These are phyloP conservation scores for Discostella pseudostelligera DNA, from an alignment of 108 stramenopile genomes.

Conservation along the genomic window DNA sequence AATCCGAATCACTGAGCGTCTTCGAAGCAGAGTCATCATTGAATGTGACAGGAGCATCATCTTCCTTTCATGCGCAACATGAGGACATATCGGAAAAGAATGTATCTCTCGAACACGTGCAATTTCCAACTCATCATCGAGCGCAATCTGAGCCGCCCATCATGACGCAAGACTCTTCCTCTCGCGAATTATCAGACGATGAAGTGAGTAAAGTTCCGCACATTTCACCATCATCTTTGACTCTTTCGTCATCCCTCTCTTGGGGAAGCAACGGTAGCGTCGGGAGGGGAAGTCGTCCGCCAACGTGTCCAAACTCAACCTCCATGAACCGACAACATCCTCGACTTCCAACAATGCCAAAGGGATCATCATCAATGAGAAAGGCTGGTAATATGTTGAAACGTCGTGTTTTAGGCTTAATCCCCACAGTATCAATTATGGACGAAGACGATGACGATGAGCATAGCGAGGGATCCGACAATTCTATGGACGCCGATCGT, in stretches of 20 bases:
- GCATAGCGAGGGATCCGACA: not conserved
- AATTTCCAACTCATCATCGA: too few species aligned
- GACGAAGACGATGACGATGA: slow-evolving; percentile 8
- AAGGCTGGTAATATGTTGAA: slow-evolving; percentile 23
- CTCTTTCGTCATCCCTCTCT: slow-evolving; percentile 25
- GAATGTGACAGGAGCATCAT: too few species aligned
- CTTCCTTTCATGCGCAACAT: too few species aligned
- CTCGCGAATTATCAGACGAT: slow-evolving; percentile 3
- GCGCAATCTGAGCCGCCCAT: too few species aligned
- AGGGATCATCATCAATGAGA: slow-evolving; percentile 17
- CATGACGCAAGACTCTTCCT: not conserved
- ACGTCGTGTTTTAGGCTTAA: slow-evolving; percentile 35
- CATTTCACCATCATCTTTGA: slow-evolving; percentile 16
- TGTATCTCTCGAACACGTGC: too few species aligned
- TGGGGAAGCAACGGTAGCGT: slow-evolving; percentile 25
- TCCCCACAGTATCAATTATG: slow-evolving; percentile 38
- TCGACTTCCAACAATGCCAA: slow-evolving; percentile 19
- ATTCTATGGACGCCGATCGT: not conserved
- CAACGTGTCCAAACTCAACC: slow-evolving; percentile 32
- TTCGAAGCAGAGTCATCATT: too few species aligned
- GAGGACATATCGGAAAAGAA: too few species aligned
- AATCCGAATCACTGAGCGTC: too few species aligned
- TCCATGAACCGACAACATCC: slow-evolving; percentile 16
- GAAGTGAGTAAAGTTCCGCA: slow-evolving; percentile 8
- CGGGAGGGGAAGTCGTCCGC: slow-evolving; percentile 26